Evolutionary conservation across 2,329 filamentous ascomycete genomes (phyloP).

Genomic region (Arthrobotrys megalospora): DNA sequence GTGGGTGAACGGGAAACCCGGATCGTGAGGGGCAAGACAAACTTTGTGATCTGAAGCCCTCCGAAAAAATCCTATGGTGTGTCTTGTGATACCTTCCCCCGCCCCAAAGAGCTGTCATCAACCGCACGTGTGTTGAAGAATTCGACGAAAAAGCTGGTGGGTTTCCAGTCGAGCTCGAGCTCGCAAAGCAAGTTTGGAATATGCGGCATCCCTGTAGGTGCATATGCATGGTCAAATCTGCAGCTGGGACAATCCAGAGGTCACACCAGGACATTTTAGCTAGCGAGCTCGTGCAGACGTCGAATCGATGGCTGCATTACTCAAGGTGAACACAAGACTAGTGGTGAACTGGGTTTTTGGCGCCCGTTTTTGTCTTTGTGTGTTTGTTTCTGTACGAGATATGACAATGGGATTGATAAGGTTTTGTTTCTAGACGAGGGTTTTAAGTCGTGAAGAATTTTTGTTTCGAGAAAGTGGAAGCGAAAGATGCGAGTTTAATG

Average conservation of each 20-base stretch:
- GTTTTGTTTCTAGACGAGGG: neutral
- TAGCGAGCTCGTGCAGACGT: constrained; percentile 27
- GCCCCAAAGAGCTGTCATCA: neutral
- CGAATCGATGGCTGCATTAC: constrained; percentile 21
- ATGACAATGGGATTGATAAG: constrained; percentile 23
- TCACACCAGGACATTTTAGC: constrained; percentile 29
- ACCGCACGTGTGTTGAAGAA: constrained; percentile 27
- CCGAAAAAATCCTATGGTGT: neutral
- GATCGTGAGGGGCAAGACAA: constrained; percentile 19
- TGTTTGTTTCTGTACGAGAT: neutral
- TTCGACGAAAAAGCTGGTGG: constrained; percentile 2
- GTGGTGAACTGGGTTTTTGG: constrained; percentile 1
- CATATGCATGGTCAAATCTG: constrained; percentile 19
- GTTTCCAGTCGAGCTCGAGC: neutral
- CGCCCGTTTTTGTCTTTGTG: neutral
- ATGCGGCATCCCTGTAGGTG: constrained; percentile 27
- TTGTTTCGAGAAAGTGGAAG: constrained; percentile 2
- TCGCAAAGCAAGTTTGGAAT: constrained; percentile 33
- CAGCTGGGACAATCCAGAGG: constrained; percentile 22
- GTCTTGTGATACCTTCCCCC: constrained; percentile 31
- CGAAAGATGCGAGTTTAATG: neutral
- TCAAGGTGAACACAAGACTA: neutral
- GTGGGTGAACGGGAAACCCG: constrained; percentile 4
- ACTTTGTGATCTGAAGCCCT: neutral
- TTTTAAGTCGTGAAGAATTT: neutral